phyloP scores from a whole-genome alignment of 768 basidiomycete genomes.

The Gautieria morchelliformis region DNA sequence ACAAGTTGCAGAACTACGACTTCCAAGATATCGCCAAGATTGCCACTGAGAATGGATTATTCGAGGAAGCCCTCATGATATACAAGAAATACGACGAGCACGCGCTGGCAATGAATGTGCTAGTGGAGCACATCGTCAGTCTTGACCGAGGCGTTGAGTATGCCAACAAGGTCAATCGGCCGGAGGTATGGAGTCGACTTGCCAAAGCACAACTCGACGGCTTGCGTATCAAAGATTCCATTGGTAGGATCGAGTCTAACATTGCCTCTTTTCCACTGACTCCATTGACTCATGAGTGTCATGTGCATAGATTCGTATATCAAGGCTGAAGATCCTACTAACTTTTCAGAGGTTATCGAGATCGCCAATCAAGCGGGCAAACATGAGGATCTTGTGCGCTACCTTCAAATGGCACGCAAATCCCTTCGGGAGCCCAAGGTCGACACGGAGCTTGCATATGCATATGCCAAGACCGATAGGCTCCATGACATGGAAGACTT shows the following conservation, averaged over 20 bases:
- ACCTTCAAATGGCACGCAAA: constrained; percentile 98
- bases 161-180: constrained; percentile 91
- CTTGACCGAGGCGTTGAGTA: constrained; percentile 95
- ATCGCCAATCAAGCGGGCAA: constrained; percentile 91
- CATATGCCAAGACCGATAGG: constrained; percentile 84
- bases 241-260: constrained; percentile 46
- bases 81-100: constrained; percentile 97
- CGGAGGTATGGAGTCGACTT: constrained; percentile 94
- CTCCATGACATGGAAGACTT: constrained; percentile 99
- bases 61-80: constrained; percentile 93
- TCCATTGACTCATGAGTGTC: background rate
- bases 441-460: constrained; percentile 95
- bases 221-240: constrained; percentile 94
- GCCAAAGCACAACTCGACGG: constrained; percentile 99
- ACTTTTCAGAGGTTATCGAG: constrained; percentile 93
- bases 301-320: constrained; percentile 76
- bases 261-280: background rate
- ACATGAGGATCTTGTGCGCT: constrained; percentile 90
- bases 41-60: constrained; percentile 90
- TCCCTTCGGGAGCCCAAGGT: constrained; percentile 93
- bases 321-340: constrained; percentile 91
- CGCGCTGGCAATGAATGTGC: constrained; percentile 90
- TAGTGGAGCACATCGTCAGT: constrained; percentile 97
- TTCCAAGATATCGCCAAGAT: constrained; percentile 91
- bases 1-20: constrained; percentile 94